Conservation (phyloP, 1,139 yeast genomes). For the Debaryomyces robertsiae region DNA sequence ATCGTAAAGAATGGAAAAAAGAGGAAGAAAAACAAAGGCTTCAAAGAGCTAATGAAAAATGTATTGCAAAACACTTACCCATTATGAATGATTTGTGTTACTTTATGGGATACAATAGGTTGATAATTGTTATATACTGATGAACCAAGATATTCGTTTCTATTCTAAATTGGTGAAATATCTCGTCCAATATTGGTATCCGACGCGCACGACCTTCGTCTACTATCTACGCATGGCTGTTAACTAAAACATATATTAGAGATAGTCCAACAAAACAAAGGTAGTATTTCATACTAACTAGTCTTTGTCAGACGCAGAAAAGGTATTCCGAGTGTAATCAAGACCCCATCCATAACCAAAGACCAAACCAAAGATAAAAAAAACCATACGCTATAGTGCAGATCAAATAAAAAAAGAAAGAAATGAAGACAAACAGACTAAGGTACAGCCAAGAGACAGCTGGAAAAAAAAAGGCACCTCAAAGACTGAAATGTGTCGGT, state of each 20-base stretch:
- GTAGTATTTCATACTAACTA: background rate
- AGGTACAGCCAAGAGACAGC: too few species aligned
- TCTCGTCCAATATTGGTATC: slow-evolving; percentile 6
- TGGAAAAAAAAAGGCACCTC: too few species aligned
- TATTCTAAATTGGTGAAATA: slow-evolving; percentile 5
- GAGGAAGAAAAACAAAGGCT: background rate
- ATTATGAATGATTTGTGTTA: slow-evolving; percentile 9
- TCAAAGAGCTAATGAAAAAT: background rate
- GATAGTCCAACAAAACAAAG: slow-evolving; percentile 3
- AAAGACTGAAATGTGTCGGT: background rate
- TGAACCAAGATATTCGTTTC: too few species aligned
- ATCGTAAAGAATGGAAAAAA: too few species aligned
- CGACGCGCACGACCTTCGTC: slow-evolving; percentile 7
- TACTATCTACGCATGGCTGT: background rate
- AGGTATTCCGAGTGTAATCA: background rate
- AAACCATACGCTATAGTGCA: background rate
- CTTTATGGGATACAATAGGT: slow-evolving; percentile 1
- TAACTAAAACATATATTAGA: slow-evolving; percentile 7
- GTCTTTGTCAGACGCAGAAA: background rate
- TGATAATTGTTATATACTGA: too few species aligned
- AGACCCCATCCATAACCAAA: slow-evolving; percentile 1
- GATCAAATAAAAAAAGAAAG: background rate
- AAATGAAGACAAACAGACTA: background rate
- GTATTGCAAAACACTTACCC: slow-evolving; percentile 7
- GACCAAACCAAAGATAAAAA: background rate